Evolutionary conservation across 2,329 filamentous ascomycete genomes (phyloP), one percentile per base, ranked within the genome.

Genomic region (Ceratocystis ficicola): DNA sequence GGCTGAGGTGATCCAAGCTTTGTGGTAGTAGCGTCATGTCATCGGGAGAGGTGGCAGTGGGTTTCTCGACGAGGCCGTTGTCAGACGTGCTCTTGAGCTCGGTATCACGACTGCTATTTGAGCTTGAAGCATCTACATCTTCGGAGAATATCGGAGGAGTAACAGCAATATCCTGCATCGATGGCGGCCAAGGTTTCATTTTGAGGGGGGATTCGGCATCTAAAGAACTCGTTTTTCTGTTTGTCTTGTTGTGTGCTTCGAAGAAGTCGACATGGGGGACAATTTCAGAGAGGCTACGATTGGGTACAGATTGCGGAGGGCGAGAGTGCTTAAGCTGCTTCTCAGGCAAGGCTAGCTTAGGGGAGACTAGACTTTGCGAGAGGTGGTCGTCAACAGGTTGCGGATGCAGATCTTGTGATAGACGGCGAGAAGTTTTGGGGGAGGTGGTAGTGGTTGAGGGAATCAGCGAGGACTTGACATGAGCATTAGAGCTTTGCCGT

Each of bases 1-100:
- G 75, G 66, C 80, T 80, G 2, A 88, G 75, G 2, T 73, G 75
- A 0, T 77, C 77, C 7, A 88, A 70, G 3, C 83, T 79, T 70
- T 88, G 84, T 0, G 85, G 85, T 2, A 83, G 74, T 48, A 67
- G 61, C 22, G 62, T 44, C n/a, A 64, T 44, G 28, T 64, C 62
- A n/a, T 63, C 25, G 50, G 46, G 32, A 10, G 59, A 32, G 22
- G 25, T 25, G 30, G 48, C 64, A 10, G 59, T 32, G 17, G 63
- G 62, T 10, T 65, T 63, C 22, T 36, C 22, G 7, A 57, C 17
- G 25, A 50, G 44, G 12, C 65, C 55, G 32, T 48, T 44, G 10
- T 64, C 66, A 20, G 62, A 48, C 12, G 48, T 48, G 17, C 48
- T 59, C 62, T 62, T 62, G n/a, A n/a, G 48, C 25, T 66, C 63